Evolutionary conservation across 805 yeast species (phyloP).

Genomic region (Kodamaea sagamina): DNA sequence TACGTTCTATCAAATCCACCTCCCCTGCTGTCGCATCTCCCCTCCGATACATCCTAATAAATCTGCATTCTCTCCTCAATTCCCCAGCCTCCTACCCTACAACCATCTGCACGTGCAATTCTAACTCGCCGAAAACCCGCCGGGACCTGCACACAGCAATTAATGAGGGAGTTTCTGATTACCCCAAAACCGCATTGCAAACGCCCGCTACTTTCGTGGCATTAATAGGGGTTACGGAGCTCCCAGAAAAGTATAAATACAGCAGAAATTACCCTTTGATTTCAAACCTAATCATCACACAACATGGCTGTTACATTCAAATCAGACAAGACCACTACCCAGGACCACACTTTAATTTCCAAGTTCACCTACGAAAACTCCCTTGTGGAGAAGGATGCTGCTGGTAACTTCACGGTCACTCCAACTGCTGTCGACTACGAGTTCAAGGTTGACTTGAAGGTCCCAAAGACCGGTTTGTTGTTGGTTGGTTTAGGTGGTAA

Average conservation of each 20-base stretch:
- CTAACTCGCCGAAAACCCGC: not conserved
- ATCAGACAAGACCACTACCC: slow-evolving; percentile 53
- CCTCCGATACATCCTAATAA: too few species aligned
- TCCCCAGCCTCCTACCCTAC: too few species aligned
- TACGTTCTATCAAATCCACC: too few species aligned
- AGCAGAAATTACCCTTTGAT: slow-evolving; percentile 3
- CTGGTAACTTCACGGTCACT: slow-evolving; percentile 64
- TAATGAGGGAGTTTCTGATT: slow-evolving; percentile 1
- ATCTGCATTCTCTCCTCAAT: too few species aligned
- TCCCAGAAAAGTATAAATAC: slow-evolving; percentile 18
- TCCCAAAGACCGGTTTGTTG: slow-evolving; percentile 85
- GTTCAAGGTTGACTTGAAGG: slow-evolving; percentile 78
- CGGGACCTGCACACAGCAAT: not conserved
- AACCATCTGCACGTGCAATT: not conserved
- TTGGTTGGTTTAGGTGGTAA: slow-evolving; percentile 96
- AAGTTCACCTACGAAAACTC: slow-evolving; percentile 76
- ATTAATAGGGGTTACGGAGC: not conserved
- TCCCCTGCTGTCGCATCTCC: too few species aligned
- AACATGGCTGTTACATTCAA: slow-evolving; percentile 50
- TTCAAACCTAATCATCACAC: not conserved
- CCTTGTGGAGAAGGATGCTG: slow-evolving; percentile 54
- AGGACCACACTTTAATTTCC: slow-evolving; percentile 55
- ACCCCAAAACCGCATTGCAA: slow-evolving; percentile 6
- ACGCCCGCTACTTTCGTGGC: too few species aligned
- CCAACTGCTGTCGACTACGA: slow-evolving; percentile 75